phyloP scores from a whole-genome alignment of 1,284 basidiomycete genomes.

The Sanghuangporus weigelae region DNA sequence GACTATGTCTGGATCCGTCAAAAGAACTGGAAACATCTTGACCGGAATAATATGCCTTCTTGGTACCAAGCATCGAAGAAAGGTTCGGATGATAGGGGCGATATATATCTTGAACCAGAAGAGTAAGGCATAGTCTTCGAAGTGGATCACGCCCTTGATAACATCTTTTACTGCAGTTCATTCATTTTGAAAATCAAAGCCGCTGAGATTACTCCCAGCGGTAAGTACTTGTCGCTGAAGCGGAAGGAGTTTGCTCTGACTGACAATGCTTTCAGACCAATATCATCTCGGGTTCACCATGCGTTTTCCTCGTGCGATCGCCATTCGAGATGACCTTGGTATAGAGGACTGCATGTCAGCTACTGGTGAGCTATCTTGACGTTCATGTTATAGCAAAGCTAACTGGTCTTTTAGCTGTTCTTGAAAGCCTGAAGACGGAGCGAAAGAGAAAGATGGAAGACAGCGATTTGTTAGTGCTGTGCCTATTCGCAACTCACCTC shows the following conservation, averaged over 20 bases:
- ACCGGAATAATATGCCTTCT: conserved; percentile 57
- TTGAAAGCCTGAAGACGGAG: conserved; percentile 55
- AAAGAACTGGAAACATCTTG: conserved; percentile 73
- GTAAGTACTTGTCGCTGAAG: conserved; percentile 32
- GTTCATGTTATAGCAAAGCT: background rate
- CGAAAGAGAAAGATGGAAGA: conserved; percentile 69
- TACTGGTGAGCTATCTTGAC: conserved; percentile 42
- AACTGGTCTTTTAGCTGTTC: conserved; percentile 29
- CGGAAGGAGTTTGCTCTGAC: background rate
- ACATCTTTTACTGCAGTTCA: conserved; percentile 43
- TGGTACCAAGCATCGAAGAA: conserved; percentile 50
- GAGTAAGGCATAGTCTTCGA: conserved; percentile 44
- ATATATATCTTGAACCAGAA: conserved; percentile 74
- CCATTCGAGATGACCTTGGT: conserved; percentile 69
- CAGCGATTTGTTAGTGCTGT: conserved; percentile 41
- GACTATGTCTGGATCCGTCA: conserved; percentile 80
- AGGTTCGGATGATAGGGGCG: conserved; percentile 69
- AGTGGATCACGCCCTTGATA: conserved; percentile 4
- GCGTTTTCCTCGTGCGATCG: conserved; percentile 83
- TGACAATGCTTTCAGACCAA: conserved; percentile 40
- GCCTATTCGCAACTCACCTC: background rate
- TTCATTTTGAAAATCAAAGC: conserved; percentile 90
- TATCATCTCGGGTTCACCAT: conserved; percentile 75
- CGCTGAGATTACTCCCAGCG: conserved; percentile 75
- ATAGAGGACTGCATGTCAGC: conserved; percentile 66